Evolutionary conservation across 805 yeast genomes (phyloP), one percentile per base, ranked within the genome.

Genomic region (Blastobotrys attinorum): DNA sequence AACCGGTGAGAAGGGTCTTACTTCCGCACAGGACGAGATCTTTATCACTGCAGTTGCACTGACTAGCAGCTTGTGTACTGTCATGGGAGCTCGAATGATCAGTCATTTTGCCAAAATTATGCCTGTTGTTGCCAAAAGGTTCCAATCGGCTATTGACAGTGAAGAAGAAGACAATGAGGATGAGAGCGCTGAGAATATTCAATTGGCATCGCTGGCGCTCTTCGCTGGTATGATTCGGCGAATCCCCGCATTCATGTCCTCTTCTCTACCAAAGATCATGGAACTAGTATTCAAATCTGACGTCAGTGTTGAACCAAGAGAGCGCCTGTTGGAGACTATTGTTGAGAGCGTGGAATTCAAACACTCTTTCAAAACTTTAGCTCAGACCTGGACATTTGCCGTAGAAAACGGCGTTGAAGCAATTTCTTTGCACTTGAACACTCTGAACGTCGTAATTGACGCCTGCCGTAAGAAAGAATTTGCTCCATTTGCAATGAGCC

Each of bases 81-180:
- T 79, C 20, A 63, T 89, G 37, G 98, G 98, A 42, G 89, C 94
- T 16, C 84, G 87, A 57, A 72, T 81, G 49, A 81, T 92, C 58
- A 89, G 95, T 4, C 76, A 72, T 57, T 84, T 88, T 70, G 86
- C 97, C 25, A 81, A 80, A 61, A 80, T 89, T 57, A 76, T 92
- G 48, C 86, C 88, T 13, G 85, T 87, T 11, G 69, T 84, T 8
- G 69, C 87, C 43, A 65, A 67, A 22, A 71, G 85, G 31, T 82
- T 84, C 65, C 69, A 72, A 22, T 51, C 61, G 6, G 65, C 72
- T 11, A 45, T 53, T 8, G 63, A 37, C 59, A 63, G 40, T 33
- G 44, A 39, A 18, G 49, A 39, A 20, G 49, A 45, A 5, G 49
- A 46, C 18, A 59, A 54, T 8, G 65, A 60, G 25, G 66, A 60